Evolutionary conservation across 129 eudicot species (phyloP).

Genomic region (Mikania micrantha): DNA sequence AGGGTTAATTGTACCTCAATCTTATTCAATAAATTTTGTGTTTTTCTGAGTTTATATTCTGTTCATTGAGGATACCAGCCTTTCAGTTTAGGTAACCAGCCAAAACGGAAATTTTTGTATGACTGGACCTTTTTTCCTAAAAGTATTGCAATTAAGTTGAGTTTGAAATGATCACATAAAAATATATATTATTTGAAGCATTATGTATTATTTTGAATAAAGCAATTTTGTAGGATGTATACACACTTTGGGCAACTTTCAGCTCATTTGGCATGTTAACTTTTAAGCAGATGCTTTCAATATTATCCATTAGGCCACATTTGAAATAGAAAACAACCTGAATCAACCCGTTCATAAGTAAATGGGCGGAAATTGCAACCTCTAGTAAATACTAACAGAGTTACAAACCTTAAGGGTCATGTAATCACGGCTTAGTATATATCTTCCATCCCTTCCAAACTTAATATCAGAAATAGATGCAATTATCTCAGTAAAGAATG

Average conservation of each 20-base stretch:
- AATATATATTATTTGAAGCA: background rate
- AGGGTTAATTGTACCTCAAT: too few relatives aligned
- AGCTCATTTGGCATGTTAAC: background rate
- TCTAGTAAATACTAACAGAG: background rate
- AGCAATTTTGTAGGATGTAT: background rate
- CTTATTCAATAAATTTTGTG: too few relatives aligned
- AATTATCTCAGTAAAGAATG: constrained; percentile 94
- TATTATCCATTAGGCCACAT: background rate
- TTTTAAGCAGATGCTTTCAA: background rate
- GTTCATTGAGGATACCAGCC: too few relatives aligned
- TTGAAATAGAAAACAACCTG: background rate
- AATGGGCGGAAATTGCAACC: background rate
- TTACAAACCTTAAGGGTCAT: constrained; percentile 88
- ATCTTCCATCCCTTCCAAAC: constrained; percentile 86
- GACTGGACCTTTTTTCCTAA: background rate
- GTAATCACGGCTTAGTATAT: constrained; percentile 88
- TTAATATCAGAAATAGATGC: constrained; percentile 98
- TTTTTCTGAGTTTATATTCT: too few relatives aligned
- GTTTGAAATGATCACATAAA: background rate
- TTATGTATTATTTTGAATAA: background rate
- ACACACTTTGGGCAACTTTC: background rate
- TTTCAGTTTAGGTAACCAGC: background rate
- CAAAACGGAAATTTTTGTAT: background rate
- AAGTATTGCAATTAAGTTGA: background rate
- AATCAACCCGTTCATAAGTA: background rate